Percentiles rank a stretch among this genome's conserved stretches.
Evolutionary conservation across 331 rosid genomes (phyloP).

Genomic region (Rosa hybrid): DNA sequence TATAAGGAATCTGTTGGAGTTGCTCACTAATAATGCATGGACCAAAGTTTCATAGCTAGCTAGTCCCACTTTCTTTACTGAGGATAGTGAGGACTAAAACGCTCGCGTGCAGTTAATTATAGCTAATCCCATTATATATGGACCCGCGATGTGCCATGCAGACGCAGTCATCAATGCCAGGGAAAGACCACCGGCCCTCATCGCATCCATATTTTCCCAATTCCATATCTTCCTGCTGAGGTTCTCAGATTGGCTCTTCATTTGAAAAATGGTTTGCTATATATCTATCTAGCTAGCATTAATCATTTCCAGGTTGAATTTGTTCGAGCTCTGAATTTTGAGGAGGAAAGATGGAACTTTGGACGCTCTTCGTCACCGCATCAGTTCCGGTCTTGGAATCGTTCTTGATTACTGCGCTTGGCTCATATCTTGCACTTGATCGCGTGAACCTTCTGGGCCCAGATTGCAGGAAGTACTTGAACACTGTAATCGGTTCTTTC

Average conservation of each 20-base stretch:
- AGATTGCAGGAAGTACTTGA: slow-evolving; percentile 49
- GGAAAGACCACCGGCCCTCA: background rate
- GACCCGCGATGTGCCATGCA: background rate
- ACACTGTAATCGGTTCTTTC: slow-evolving; percentile 17
- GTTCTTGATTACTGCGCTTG: slow-evolving; percentile 46
- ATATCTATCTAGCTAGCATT: too few relatives aligned
- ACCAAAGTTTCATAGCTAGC: too few relatives aligned
- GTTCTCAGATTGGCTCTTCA: background rate
- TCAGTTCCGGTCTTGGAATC: slow-evolving; percentile 59
- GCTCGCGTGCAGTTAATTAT: too few relatives aligned
- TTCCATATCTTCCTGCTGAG: background rate
- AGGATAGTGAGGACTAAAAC: too few relatives aligned
- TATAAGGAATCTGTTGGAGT: too few relatives aligned
- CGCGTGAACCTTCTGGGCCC: slow-evolving; percentile 38
- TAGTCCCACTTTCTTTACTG: too few relatives aligned
- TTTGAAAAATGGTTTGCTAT: background rate
- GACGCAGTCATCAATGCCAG: background rate
- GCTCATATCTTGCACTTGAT: slow-evolving; percentile 55
- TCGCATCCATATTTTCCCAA: background rate
- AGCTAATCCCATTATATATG: too few relatives aligned
- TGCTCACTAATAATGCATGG: too few relatives aligned
- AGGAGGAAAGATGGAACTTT: slow-evolving; percentile 32
- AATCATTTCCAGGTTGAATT: background rate
- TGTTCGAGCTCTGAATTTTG: background rate
- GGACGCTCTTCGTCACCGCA: slow-evolving; percentile 42